Percentiles rank a stretch among this genome's conserved stretches.
These are phyloP conservation scores for Podaxis mareebaensis DNA, from an alignment of 768 basidiomycete genomes.

Conservation along the genomic window DNA sequence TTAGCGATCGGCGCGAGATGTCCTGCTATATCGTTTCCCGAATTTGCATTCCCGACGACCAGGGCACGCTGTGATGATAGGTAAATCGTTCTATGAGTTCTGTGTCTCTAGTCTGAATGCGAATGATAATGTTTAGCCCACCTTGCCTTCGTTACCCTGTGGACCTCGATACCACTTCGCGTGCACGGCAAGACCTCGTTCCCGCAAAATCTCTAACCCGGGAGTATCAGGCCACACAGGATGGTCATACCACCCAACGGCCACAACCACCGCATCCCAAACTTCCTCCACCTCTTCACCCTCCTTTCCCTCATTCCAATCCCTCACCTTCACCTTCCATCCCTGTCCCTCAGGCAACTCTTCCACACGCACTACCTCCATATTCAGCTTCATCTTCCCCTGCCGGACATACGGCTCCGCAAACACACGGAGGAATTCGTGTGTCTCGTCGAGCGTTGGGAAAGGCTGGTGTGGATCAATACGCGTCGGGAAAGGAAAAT, in stretches of 20 bases:
- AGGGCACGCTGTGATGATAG: conserved; percentile 37
- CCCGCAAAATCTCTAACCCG: conserved; percentile 39
- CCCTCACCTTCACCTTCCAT: conserved; percentile 40
- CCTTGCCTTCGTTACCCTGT: conserved; percentile 36
- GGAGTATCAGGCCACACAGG: conserved; percentile 43
- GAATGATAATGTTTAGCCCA: conserved; percentile 15
- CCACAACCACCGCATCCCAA: conserved; percentile 53
- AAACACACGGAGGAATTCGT: conserved; percentile 36
- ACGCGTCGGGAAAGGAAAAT: conserved; percentile 34
- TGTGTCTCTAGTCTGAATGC: not conserved
- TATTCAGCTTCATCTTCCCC: conserved; percentile 39
- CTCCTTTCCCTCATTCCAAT: conserved; percentile 31
- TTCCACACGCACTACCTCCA: conserved; percentile 39
- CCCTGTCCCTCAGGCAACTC: conserved; percentile 33
- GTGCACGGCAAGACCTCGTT: conserved; percentile 39
- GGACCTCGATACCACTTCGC: conserved; percentile 44
- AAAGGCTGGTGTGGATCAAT: conserved; percentile 36
- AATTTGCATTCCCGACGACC: conserved; percentile 53
- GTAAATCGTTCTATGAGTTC: no score
- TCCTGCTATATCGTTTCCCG: conserved; percentile 52
- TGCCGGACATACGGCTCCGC: conserved; percentile 30
- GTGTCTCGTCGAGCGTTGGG: conserved; percentile 39
- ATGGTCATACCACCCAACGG: conserved; percentile 47
- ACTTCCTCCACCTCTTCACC: conserved; percentile 31
- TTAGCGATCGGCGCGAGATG: conserved; percentile 40